A percentile compares a stretch with the other conserved stretches of the same genome.
These are phyloP conservation scores for Alternaria sp. DNA, from an alignment of 2,329 filamentous ascomycete species.

Conservation along the genomic window DNA sequence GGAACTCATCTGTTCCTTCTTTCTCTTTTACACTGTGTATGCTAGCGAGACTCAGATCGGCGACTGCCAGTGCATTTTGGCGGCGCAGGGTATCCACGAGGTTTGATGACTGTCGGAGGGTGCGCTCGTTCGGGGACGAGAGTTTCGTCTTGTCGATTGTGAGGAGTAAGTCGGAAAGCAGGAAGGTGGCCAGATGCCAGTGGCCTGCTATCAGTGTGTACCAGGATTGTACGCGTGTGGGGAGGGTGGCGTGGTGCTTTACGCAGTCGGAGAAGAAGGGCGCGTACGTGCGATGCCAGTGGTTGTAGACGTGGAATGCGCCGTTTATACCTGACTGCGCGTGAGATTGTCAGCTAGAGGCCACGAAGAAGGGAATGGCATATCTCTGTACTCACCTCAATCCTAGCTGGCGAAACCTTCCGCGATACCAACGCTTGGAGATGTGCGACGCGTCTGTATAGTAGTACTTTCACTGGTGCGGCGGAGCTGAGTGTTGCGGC, in stretches of 20 bases:
- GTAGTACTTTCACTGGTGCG: slow-evolving; percentile 11
- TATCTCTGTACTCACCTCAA: background rate
- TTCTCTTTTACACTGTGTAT: slow-evolving; percentile 20
- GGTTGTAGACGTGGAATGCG: slow-evolving; percentile 58
- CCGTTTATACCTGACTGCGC: slow-evolving; percentile 54
- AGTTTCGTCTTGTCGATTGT: slow-evolving; percentile 54
- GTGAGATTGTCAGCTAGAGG: slow-evolving; percentile 51
- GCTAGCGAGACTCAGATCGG: slow-evolving; percentile 29
- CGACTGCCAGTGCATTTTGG: slow-evolving; percentile 52
- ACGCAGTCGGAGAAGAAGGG: slow-evolving; percentile 62
- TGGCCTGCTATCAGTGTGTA: slow-evolving; percentile 64
- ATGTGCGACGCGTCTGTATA: slow-evolving; percentile 8
- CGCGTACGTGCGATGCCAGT: slow-evolving; percentile 62
- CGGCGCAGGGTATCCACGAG: slow-evolving; percentile 33
- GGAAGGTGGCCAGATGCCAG: slow-evolving; percentile 63
- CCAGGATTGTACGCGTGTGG: slow-evolving; percentile 64
- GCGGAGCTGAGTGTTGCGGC: slow-evolving; percentile 12
- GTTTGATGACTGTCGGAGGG: slow-evolving; percentile 56
- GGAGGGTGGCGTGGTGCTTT: slow-evolving; percentile 57
- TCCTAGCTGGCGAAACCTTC: background rate
- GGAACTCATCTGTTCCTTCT: slow-evolving; percentile 50
- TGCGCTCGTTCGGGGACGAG: slow-evolving; percentile 50
- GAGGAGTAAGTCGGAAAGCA: slow-evolving; percentile 61
- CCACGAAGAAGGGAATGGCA: background rate
- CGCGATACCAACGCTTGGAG: slow-evolving; percentile 8